These are phyloP conservation scores for Chalaropsis thielavioides DNA, from an alignment of 2,329 filamentous ascomycete genomes.

Conservation along the genomic window DNA sequence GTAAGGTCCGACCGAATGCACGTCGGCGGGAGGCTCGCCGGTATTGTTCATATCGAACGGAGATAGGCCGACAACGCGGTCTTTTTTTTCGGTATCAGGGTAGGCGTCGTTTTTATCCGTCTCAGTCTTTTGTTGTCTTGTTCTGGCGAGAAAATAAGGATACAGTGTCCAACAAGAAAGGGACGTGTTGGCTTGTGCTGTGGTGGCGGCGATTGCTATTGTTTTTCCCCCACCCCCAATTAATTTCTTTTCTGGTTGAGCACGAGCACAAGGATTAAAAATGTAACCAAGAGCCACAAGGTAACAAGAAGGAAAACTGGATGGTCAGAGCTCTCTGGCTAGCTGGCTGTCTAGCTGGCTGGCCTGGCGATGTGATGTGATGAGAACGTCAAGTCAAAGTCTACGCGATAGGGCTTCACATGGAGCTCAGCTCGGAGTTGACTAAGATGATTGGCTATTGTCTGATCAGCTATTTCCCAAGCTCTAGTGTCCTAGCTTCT, in stretches of 20 bases:
- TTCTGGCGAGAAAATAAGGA: neutral
- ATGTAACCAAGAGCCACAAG: neutral
- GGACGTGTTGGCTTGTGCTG: neutral
- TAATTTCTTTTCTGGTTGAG: conserved; percentile 1
- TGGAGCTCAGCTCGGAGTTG: too few relatives aligned
- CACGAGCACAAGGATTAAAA: neutral
- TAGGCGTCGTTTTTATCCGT: neutral
- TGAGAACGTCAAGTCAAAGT: too few relatives aligned
- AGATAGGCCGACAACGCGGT: neutral
- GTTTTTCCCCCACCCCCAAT: neutral
- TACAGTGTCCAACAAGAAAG: neutral
- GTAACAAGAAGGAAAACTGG: neutral
- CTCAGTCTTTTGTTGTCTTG: neutral
- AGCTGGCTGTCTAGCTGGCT: neutral
- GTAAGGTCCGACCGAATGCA: conserved; percentile 1
- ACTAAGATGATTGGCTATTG: too few relatives aligned
- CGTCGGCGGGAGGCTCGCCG: neutral
- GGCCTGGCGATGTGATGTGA: neutral
- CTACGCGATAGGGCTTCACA: too few relatives aligned
- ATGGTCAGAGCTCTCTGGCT: neutral
- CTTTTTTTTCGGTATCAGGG: neutral
- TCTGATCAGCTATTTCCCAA: too few relatives aligned
- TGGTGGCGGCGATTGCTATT: neutral
- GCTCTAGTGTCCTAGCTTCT: too few relatives aligned
- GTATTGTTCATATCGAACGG: neutral